Base-by-base conservation (phyloP, 495 filamentous ascomycete species). In the Daldinia grandis region DNA sequence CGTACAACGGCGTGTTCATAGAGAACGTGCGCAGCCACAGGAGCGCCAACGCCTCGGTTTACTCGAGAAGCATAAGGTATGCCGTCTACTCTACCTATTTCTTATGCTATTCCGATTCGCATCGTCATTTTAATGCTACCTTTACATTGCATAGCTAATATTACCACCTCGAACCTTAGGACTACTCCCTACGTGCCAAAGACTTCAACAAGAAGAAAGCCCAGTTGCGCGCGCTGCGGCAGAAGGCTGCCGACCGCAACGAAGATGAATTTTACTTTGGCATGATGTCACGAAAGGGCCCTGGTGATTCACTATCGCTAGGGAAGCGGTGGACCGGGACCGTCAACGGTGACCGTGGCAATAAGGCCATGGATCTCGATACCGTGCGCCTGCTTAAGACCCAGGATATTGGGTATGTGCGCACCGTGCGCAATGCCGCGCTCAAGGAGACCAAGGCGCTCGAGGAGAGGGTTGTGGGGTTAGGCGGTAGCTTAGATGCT, bases 361-460 rank as follows among this genome's bases (percentile, higher is more conserved):
- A 86, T 69, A 84, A 83, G 60, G 78, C 86, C 40, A 78, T 88
- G 60, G 85, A 88, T 69, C 77, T 87, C 35, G 92, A 96, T 62
- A 88, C 90, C 17, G 92, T 95, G 25, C 90, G 93, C 75, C 78
- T 97, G 72, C 87, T 97, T 68, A 99, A 99, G 87, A 98, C 96
- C 49, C 96, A 99, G 82, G 95, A 99, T 82, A 83, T 91, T 33
- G 94, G 91, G 7, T 98, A 98, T 76, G 74, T 99, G 27, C 83
- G 93, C 72, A 93, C 83, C 51, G 81, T 81, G 78, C 78, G 85
- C n/a, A 86, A 83, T 69, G 79, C 84, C 55, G 81, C 82, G n/a
- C 70, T 71, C 62, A 83, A 81, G 71, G 82, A 85, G 47, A 76
- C 81, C 19, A 74, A 72, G 27, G 71, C 38, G 30, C 74, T 87